Base-by-base conservation (phyloP, 192 early-diverging fungal genomes). In the Chytriomyces sp. region DNA sequence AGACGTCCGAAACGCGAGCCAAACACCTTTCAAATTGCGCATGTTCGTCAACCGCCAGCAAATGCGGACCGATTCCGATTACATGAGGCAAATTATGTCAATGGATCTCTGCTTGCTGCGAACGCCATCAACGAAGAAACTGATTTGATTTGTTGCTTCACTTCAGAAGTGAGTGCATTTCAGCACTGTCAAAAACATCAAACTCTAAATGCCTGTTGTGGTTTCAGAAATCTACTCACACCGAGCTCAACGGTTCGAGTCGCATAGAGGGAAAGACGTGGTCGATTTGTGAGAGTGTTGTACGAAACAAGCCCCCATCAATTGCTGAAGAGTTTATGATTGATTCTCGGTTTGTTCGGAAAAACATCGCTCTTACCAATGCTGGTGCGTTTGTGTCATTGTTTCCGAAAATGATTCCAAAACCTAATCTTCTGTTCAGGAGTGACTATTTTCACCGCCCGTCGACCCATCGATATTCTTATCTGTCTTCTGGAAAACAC, bases 201-300 rank as follows among this genome's bases (percentile, higher is more conserved):
- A 69, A 70, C 59, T 7, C 78, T 82, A 53, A 59, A 13, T 67
- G 69, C 50, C 9, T n/a, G 50, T 6, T 76, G 79, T 18, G 35
- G 64, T 85, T 45, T 83, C 48, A 78, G 77, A 16, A 61, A 5
- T 6, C 60, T 24, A 60, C 60, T 60, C 44, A 11, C 20, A 23
- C 45, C 23, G 77, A 78, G 62, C 26, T 72, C 18, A 72, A 60
- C 48, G 77, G 69, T 5, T 23, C 50, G 6, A 23, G 50, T 1
- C 48, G 85, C 9, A 76, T 95, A 13, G 91, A 94, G 64, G 96
- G 96, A 20, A 93, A 93, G 69, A 92, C 93, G 2, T 92, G 93
- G 90, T 91, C 90, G 8, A 93, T 98, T 64, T 78, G 78, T 65
- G 72, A 79, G 20, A 84, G 80, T 13, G 64, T 77, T 85, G 50